phyloP scores from a whole-genome alignment of 169 alveolate species.

The Plasmodium cynomolgi region DNA sequence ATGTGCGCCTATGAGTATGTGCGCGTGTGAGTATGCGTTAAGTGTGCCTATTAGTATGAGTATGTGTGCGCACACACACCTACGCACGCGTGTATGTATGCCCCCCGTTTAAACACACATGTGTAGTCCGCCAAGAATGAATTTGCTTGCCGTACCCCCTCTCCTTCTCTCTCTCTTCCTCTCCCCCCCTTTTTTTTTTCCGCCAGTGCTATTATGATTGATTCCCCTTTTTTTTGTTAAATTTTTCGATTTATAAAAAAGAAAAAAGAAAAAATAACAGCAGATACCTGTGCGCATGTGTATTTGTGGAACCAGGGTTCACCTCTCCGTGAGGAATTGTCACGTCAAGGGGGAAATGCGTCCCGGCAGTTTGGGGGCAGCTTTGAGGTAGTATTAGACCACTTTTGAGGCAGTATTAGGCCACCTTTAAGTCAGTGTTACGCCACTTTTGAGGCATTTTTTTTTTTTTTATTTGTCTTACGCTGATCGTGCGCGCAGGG shows the following conservation, averaged over 20 bases:
- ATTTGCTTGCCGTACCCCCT: neutral
- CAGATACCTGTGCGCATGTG: neutral
- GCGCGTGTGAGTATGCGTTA: too few species aligned
- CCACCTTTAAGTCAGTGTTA: too few species aligned
- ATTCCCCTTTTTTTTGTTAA: conserved; percentile 44
- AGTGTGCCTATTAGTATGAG: too few species aligned
- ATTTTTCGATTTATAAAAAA: conserved; percentile 45
- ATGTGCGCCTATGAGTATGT: too few species aligned
- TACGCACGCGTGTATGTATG: neutral
- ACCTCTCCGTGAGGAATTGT: neutral
- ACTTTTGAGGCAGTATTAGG: neutral
- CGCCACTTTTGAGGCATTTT: neutral
- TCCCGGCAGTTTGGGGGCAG: neutral
- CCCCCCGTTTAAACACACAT: neutral
- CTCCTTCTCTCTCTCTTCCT: neutral
- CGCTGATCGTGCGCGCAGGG: too few species aligned
- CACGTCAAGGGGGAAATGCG: conserved; percentile 1
- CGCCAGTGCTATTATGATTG: neutral
- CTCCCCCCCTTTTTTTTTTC: neutral
- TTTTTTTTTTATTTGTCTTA: too few species aligned
- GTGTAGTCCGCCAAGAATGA: neutral
- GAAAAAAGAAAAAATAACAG: neutral
- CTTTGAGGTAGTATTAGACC: too few species aligned
- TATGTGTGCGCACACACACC: neutral
- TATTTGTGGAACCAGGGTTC: neutral